These are phyloP conservation scores for Fusarium goolgardi DNA, from an alignment of 2,329 filamentous ascomycete species.

Conservation along the genomic window DNA sequence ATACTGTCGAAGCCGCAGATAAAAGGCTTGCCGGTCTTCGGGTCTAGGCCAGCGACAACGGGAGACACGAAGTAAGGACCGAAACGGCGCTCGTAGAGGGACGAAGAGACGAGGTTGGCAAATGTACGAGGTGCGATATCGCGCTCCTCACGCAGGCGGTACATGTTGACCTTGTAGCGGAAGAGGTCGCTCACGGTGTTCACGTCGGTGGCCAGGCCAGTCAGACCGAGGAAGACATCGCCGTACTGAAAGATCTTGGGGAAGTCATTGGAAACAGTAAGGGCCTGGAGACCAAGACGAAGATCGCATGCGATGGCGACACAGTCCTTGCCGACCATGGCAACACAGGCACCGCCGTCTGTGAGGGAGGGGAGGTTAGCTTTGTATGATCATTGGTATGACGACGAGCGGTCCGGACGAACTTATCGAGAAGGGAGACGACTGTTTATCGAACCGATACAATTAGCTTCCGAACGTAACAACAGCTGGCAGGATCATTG, in stretches of 20 bases:
- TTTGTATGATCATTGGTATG: constrained; percentile 10
- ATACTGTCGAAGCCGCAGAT: constrained; percentile 99
- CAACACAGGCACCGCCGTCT: constrained; percentile 93
- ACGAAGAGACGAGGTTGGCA: constrained; percentile 92
- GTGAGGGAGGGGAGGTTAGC: constrained; percentile 34
- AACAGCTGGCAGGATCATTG: not conserved
- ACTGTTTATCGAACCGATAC: constrained; percentile 62
- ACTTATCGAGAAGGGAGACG: constrained; percentile 97
- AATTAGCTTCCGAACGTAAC: constrained; percentile 42
- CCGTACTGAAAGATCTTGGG: constrained; percentile 99
- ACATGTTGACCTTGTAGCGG: constrained; percentile 99
- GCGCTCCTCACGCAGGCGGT: constrained; percentile 97
- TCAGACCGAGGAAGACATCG: constrained; percentile 93
- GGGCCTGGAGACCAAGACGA: constrained; percentile 92
- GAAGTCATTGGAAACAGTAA: constrained; percentile 99
- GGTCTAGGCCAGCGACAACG: constrained; percentile 93
- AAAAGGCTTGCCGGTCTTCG: constrained; percentile 93
- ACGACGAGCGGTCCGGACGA: constrained; percentile 51
- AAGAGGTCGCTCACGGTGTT: constrained; percentile 95
- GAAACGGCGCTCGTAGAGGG: constrained; percentile 94
- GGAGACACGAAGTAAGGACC: constrained; percentile 96
- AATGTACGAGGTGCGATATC: constrained; percentile 94
- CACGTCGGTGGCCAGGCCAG: constrained; percentile 95
- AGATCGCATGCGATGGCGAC: constrained; percentile 99
- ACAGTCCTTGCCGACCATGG: constrained; percentile 99